phyloP scores from a whole-genome alignment of 139 green algal genomes.

The Marvania coccoides region DNA sequence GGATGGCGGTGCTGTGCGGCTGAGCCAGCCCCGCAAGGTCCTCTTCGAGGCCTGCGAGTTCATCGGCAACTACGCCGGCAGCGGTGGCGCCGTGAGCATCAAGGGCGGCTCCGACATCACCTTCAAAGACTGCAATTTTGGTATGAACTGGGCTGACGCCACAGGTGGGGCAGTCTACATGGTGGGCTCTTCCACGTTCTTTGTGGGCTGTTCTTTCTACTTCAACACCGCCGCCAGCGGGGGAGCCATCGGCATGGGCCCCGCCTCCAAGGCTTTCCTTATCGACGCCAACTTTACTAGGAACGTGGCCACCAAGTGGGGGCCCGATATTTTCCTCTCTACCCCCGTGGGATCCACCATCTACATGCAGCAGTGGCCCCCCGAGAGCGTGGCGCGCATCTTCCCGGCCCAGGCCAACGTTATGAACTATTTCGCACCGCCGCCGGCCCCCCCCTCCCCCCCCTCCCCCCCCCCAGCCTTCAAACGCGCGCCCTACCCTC shows the following conservation, averaged over 20 bases:
- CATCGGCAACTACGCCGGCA: conserved; percentile 12
- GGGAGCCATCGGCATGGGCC: conserved; percentile 24
- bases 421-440: conserved; percentile 10
- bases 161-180: conserved; percentile 16
- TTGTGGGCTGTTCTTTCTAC: conserved; percentile 12
- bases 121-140: conserved; percentile 25
- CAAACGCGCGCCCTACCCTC: conserved; percentile 18
- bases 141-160: conserved; percentile 22
- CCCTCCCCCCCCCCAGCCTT: conserved; percentile 11
- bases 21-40: neutral
- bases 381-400: conserved; percentile 8
- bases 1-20: conserved; percentile 13
- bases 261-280: conserved; percentile 16
- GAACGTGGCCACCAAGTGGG: conserved; percentile 22
- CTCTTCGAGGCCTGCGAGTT: conserved; percentile 24
- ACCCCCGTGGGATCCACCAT: conserved; percentile 7
- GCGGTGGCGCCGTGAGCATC: conserved; percentile 20
- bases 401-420: conserved; percentile 12
- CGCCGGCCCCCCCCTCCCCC: conserved; percentile 7
- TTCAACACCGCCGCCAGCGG: conserved; percentile 17
- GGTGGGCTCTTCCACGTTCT: conserved; percentile 10
- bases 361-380: conserved; percentile 20
- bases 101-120: conserved; percentile 9
- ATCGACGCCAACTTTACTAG: conserved; percentile 23
- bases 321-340: conserved; percentile 23